phyloP scores from a whole-genome alignment of 208 protist species.

The Leishmania braziliensis region DNA sequence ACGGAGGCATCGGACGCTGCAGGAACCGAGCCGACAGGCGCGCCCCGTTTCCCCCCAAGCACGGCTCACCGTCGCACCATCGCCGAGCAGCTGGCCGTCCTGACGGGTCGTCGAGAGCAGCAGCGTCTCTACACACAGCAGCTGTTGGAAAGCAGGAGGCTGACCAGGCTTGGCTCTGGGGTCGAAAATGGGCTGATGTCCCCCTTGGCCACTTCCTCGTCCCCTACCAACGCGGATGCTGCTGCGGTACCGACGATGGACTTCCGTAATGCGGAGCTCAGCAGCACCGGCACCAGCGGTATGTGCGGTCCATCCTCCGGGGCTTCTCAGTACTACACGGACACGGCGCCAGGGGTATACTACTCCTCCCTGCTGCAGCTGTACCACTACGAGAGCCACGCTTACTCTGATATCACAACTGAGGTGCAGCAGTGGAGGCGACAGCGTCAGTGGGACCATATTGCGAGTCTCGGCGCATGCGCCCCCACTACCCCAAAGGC shows the following conservation, averaged over 20 bases:
- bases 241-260: background rate
- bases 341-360: constrained; percentile 19
- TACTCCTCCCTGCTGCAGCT: constrained; percentile 17
- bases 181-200: background rate
- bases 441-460: background rate
- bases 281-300: background rate
- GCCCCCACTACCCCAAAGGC: background rate
- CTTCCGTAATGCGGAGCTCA: background rate
- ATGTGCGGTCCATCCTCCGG: background rate
- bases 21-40: background rate
- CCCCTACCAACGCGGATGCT: background rate
- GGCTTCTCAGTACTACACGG: constrained; percentile 18
- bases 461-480: background rate
- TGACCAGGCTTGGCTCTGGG: background rate
- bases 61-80: constrained; percentile 27
- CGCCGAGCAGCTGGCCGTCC: constrained; percentile 48
- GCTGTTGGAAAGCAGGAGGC: constrained; percentile 2
- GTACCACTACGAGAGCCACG: constrained; percentile 20
- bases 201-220: background rate
- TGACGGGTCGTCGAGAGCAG: constrained; percentile 51
- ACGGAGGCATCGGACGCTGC: background rate
- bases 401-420: constrained; percentile 34
- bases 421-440: constrained; percentile 32
- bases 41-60: constrained; percentile 14
- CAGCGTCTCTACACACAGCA: constrained; percentile 37